A percentile compares a stretch with the other conserved stretches of the same genome.
phyloP scores from a whole-genome alignment of 371 early-diverging fungal genomes.

The Mortierella sp. region DNA sequence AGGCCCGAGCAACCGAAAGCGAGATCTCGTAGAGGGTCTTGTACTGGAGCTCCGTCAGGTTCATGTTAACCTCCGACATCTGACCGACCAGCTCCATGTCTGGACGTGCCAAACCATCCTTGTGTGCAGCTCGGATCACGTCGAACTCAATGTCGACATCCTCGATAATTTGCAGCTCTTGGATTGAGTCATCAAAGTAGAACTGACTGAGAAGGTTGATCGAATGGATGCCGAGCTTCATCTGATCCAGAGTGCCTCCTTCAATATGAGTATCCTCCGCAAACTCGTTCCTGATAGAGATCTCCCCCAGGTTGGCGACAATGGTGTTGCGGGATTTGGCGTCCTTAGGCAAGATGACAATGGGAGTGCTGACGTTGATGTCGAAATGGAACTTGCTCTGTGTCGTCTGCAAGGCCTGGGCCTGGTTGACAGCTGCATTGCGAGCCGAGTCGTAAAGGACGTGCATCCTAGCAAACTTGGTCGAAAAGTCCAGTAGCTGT shows the following conservation, averaged over 20 bases:
- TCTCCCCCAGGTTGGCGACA: constrained; percentile 89
- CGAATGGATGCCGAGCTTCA: constrained; percentile 77
- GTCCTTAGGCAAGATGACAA: constrained; percentile 88
- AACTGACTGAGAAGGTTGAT: constrained; percentile 78
- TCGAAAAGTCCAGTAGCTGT: constrained; percentile 73
- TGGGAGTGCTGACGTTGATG: constrained; percentile 87
- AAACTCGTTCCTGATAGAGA: constrained; percentile 86
- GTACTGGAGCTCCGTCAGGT: constrained; percentile 86
- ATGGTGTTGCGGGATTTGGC: constrained; percentile 70
- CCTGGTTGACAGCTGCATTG: constrained; percentile 84
- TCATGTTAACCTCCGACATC: constrained; percentile 84
- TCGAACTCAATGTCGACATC: constrained; percentile 84
- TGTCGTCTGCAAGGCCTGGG: constrained; percentile 82
- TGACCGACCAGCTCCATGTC: constrained; percentile 68
- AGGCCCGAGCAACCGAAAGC: constrained; percentile 69
- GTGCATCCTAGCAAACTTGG: constrained; percentile 91
- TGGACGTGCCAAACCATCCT: constrained; percentile 57
- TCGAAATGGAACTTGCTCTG: constrained; percentile 87
- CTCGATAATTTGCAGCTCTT: constrained; percentile 82
- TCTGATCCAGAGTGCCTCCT: constrained; percentile 63
- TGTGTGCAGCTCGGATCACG: constrained; percentile 61
- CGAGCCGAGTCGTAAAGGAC: constrained; percentile 90
- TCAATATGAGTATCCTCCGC: constrained; percentile 50
- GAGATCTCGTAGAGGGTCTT: constrained; percentile 76
- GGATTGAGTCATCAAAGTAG: constrained; percentile 49